Base-by-base conservation (phyloP, 2,329 filamentous ascomycete species). In the Alternaria sp. region DNA sequence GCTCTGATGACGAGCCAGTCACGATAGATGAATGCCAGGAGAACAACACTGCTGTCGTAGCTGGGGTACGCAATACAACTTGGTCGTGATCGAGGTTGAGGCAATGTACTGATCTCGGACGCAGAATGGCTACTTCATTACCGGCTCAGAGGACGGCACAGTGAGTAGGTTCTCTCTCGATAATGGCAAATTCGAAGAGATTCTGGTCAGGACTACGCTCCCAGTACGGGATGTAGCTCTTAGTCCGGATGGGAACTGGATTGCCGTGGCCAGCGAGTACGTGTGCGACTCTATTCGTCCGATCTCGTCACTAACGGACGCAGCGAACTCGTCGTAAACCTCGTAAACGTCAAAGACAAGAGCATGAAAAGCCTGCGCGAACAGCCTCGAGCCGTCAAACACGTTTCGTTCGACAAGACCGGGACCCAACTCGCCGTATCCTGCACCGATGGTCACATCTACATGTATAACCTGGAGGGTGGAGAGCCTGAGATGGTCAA, bases 101-200 rank as follows among this genome's bases (percentile, higher is more conserved):
- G 23, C 37, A 43, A 7, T 15, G 12, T 15, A 62, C 74, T 78
- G 62, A 79, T 55, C 25, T 23, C 30, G 6, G 45, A 9, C 25
- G 15, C 67, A 90, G 88, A 88, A 95, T 75, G 88, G 91, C 64
- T 94, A 92, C 79, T 97, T 97, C 77, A 88, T 98, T 47, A 89
- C 93, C 65, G 96, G 94, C 26, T 92, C 93, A 20, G 95, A 99
- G 80, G 94, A 98, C 82, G 96, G 96, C 75, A 96, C 92, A n/a
- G 93, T 99, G 74, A 97, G 92, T 84, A 89, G 94, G 72, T 99
- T 96, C 83, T 92, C 92, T n/a, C 86, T 97, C 54, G 85, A 88
- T 60, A 88, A 88, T 3, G 90, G 90, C 73, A 80, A 84, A 26
- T 93, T 96, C 81, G 92, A 97, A 66, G 90, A 90, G 63, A 91